Evolutionary conservation across 176 grass and related monocot genomes (phyloP), one percentile per base, ranked within the genome.

Genomic region (Eremochloa ophiuroides): DNA sequence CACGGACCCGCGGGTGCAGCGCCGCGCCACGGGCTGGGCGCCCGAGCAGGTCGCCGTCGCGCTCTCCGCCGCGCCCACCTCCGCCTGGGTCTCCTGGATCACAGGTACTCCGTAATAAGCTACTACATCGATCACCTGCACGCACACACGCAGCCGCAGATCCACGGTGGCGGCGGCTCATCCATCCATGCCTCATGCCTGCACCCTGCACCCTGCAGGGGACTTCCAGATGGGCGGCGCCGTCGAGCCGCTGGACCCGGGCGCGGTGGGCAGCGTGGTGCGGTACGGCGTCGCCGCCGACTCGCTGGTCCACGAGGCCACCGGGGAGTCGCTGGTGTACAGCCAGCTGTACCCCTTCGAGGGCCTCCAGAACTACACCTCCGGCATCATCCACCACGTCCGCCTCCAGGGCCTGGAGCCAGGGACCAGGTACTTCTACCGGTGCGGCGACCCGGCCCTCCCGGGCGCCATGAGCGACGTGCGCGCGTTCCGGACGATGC

Each of bases 351-450:
- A 91, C 87, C 94, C 91, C 3, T 97, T 94, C 68, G 80, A 88
- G 70, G 91, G 91, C 44, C 92, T 94, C 23, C 82, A 74, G 69
- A 94, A 97, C 86, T 97, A 97, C 82, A 92, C 91, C 59, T 97
- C 91, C 28, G 94, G 91, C 84, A 97, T 94, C 78, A 92, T 97
- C 76, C 94, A 97, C 91, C 94, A 97, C 39, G 94, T 85, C 69
- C 85, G 76, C 29, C 85, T 97, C 58, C 87, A 73, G 58, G 94
- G 91, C 46, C 83, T 97, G 9, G 79, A 78, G 83, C 87, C 89
- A 0, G 82, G 56, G 71, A 90, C 85, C 1, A 72, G 62, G 63
- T 97, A 94, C 63, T 94, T 79, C 53, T 97, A 97, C 80, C 87
- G 47, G 48, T 97, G 94, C 59, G 94, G 94, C 7, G 94, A 94